phyloP scores from a whole-genome alignment of 305 asterid species.

The Solanum hybrid region DNA sequence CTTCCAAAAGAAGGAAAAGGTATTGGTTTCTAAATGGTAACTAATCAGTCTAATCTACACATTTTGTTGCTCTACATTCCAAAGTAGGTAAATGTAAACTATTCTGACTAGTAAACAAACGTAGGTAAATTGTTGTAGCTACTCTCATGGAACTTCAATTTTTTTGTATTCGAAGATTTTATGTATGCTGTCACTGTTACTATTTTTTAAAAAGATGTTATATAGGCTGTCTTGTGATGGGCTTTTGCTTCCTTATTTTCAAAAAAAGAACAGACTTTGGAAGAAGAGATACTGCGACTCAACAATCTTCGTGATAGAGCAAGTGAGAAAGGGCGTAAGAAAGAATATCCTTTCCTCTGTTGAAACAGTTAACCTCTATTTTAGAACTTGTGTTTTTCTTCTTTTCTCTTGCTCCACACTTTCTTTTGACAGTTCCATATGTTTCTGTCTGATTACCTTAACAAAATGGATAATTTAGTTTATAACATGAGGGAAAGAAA shows the following conservation, averaged over 20 bases:
- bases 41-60: neutral
- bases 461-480: neutral
- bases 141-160: neutral
- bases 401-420: neutral
- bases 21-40: neutral
- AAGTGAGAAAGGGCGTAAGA: conserved; percentile 69
- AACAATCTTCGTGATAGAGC: conserved; percentile 82
- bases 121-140: neutral
- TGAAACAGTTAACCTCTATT: neutral
- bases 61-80: neutral
- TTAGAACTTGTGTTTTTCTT: neutral
- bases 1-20: neutral
- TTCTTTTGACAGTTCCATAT: neutral
- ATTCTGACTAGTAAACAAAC: neutral
- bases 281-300: conserved; percentile 62
- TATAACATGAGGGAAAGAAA: neutral
- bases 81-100: neutral
- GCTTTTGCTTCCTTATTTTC: neutral
- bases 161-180: neutral
- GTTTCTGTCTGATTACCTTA: neutral
- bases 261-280: conserved; percentile 40
- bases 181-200: neutral
- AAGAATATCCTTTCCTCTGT: conserved; percentile 84
- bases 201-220: neutral
- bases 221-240: neutral